Evolutionary conservation across 805 yeast species (phyloP).

Genomic region (Yueomyces sinensis): DNA sequence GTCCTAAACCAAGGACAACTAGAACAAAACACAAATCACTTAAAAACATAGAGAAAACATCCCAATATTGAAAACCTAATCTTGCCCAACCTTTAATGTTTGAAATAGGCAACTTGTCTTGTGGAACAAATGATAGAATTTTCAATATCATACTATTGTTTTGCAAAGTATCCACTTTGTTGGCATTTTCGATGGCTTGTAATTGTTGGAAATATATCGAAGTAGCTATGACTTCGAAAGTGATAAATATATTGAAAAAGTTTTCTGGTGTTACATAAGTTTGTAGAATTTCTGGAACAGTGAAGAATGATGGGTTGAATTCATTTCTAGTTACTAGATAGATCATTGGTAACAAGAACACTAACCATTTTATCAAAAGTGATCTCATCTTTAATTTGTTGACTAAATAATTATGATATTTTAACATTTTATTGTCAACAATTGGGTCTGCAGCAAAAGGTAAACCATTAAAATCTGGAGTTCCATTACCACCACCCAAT

Average conservation of each 20-base stretch:
- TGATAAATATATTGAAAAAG: constrained; percentile 22
- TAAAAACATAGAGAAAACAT: constrained; percentile 22
- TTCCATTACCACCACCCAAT: constrained; percentile 5
- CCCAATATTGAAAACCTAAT: constrained; percentile 19
- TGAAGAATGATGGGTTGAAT: constrained; percentile 1
- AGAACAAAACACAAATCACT: constrained; percentile 23
- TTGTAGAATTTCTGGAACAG: constrained; percentile 1
- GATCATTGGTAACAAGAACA: constrained; percentile 18
- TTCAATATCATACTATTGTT: constrained; percentile 19
- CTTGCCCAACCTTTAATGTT: constrained; percentile 17
- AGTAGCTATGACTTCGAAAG: constrained; percentile 22
- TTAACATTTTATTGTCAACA: constrained; percentile 14
- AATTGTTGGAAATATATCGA: constrained; percentile 21
- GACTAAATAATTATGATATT: constrained; percentile 18
- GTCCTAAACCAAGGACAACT: constrained; percentile 15
- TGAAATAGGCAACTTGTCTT: constrained; percentile 20
- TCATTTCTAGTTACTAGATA: constrained; percentile 14
- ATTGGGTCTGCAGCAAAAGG: constrained; percentile 3
- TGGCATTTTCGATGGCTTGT: constrained; percentile 14
- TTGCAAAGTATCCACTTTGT: constrained; percentile 16
- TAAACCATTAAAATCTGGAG: constrained; percentile 1
- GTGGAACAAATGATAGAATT: constrained; percentile 22
- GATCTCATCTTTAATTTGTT: constrained; percentile 20
- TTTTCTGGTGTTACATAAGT: constrained; percentile 14
- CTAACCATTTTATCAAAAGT: constrained; percentile 21